Evolutionary conservation across 192 early-diverging fungal species (phyloP).

Genomic region (Rhizoclosmatium globosum): DNA sequence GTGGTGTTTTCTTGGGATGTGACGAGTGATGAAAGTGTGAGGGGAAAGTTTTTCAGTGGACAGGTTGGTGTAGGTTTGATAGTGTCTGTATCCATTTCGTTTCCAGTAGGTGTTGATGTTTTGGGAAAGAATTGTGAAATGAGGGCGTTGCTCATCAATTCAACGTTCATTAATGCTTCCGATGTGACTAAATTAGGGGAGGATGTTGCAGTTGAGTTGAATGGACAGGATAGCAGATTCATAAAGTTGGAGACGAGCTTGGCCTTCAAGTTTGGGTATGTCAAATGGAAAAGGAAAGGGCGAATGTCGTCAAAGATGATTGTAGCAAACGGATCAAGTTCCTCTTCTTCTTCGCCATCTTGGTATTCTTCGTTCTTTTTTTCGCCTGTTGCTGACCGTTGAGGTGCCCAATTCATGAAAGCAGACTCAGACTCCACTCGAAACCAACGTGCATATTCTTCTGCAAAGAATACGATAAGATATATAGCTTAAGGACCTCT

Average conservation of each 20-base stretch:
- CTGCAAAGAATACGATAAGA: constrained; percentile 9
- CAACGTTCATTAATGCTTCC: constrained; percentile 37
- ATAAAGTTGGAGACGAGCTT: constrained; percentile 45
- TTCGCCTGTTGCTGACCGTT: constrained; percentile 5
- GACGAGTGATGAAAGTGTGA: background rate
- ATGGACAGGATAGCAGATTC: constrained; percentile 36
- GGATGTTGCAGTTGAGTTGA: constrained; percentile 47
- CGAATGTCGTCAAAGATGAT: constrained; percentile 50
- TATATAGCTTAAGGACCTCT: background rate
- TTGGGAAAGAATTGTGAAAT: constrained; percentile 40
- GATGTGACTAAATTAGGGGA: constrained; percentile 5
- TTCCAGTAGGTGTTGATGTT: background rate
- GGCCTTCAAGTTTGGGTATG: background rate
- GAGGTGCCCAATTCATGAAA: constrained; percentile 44
- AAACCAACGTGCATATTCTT: constrained; percentile 41
- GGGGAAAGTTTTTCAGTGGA: constrained; percentile 20
- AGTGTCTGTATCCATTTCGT: background rate
- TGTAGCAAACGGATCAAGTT: constrained; percentile 46
- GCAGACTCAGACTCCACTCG: constrained; percentile 21
- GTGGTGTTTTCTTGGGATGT: background rate
- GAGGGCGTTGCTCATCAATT: constrained; percentile 21
- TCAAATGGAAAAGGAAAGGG: constrained; percentile 46
- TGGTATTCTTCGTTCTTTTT: background rate
- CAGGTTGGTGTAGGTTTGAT: background rate
- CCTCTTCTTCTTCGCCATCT: constrained; percentile 22